phyloP scores from a whole-genome alignment of 225 moss, liverwort and hornwort species.

The Physcomitrellopsis africana region DNA sequence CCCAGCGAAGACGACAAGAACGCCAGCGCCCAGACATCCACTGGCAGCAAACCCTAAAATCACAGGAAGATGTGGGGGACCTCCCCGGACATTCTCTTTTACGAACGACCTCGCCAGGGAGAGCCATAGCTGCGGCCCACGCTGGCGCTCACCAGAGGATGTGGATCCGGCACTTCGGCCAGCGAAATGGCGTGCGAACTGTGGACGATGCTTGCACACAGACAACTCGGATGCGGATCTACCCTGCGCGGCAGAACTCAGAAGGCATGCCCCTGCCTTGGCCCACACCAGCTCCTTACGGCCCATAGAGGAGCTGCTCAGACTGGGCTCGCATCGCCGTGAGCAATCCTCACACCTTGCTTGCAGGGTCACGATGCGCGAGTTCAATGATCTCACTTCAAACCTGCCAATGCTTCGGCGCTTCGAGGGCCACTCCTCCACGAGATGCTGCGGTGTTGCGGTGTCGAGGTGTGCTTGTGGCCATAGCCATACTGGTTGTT shows the following conservation, averaged over 20 bases:
- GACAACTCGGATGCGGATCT: background rate
- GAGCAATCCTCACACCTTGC: background rate
- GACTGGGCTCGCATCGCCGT: constrained; percentile 20
- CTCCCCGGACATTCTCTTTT: constrained; percentile 17
- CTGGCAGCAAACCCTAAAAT: constrained; percentile 48
- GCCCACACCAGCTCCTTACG: constrained; percentile 22
- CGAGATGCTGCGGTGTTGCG: too few species aligned
- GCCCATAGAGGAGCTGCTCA: constrained; percentile 48
- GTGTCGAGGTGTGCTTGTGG: too few species aligned
- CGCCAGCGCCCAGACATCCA: constrained; percentile 43
- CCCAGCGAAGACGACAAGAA: constrained; percentile 41
- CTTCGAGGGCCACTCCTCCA: too few species aligned
- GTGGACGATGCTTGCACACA: background rate
- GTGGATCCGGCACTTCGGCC: background rate
- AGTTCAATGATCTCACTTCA: too few species aligned
- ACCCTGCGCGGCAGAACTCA: background rate
- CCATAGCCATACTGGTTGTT: too few species aligned
- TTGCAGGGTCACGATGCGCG: too few species aligned
- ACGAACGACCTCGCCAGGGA: background rate
- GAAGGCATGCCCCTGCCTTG: background rate
- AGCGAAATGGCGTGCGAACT: background rate
- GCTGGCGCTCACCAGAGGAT: background rate
- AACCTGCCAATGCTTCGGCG: too few species aligned
- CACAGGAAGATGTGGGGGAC: constrained; percentile 27
- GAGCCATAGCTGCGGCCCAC: background rate